Percentiles rank a stretch among this genome's conserved stretches.
Evolutionary conservation across 225 moss, liverwort and hornwort genomes (phyloP).

Genomic region (Straminergon stramineum): DNA sequence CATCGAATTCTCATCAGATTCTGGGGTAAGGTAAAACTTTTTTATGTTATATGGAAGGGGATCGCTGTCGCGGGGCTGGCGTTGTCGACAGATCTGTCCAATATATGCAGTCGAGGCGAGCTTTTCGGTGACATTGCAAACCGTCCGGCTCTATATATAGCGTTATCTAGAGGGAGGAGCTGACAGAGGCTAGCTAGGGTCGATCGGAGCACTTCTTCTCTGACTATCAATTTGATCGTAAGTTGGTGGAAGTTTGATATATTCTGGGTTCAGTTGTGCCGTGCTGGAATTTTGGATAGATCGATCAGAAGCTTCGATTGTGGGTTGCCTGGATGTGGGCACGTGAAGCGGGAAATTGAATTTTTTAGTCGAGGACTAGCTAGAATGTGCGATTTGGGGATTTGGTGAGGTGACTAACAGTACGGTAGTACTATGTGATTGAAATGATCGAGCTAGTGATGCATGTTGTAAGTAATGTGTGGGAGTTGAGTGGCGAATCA

Average conservation of each 20-base stretch:
- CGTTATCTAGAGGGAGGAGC: neutral
- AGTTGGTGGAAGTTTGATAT: neutral
- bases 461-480: no score
- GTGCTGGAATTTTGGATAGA: neutral
- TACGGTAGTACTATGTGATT: neutral
- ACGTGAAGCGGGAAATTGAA: no score
- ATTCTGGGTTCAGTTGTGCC: neutral
- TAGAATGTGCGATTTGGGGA: neutral
- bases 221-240: neutral
- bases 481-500: neutral
- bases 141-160: neutral
- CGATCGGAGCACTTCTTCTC: neutral
- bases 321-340: neutral
- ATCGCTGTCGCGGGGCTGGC: no score
- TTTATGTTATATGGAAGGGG: neutral
- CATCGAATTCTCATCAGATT: neutral
- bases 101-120: neutral
- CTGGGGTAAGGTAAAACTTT: neutral
- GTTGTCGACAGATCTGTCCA: neutral
- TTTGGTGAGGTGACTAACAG: neutral
- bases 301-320: neutral
- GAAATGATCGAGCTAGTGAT: neutral
- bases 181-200: neutral
- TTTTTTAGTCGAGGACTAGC: no score
- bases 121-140: neutral